Base-by-base conservation (phyloP, 2,329 filamentous ascomycete genomes). In the Volutella citrinella region DNA sequence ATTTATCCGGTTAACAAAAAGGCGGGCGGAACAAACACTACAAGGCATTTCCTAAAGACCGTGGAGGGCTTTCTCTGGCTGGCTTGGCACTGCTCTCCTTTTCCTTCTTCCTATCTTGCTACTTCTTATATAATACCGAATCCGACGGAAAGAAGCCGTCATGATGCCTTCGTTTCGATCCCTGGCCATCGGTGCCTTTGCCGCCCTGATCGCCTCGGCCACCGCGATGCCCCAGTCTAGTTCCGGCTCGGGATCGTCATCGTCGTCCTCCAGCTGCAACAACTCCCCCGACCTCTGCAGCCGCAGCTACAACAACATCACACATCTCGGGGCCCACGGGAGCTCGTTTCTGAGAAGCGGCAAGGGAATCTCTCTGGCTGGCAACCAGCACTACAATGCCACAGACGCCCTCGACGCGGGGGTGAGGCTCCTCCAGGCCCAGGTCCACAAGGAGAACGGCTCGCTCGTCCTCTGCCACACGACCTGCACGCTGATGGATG, bases 271-370 rank as follows among this genome's bases (percentile, higher is more conserved):
- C 12, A 78, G 80, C 19, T 93, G 87, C 74, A 93, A 93, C 66
- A 91, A 91, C 69, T 88, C 84, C 1, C 84, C 85, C 1, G 65
- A 71, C 26, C 74, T 93, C 24, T 93, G 87, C 68, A 68, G 65
- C 42, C 78, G 77, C 44, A 65, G 76, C 13, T 93, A 93, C 67
- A 81, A 79, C 64, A 78, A 84, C 47, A 76, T 93, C 49, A 90
- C 86, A 4, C 76, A 90, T 58, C 76, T 91, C 53, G 85, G 85
- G 15, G 84, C 83, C 13, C 86, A 90, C 64, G 75, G 89, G 63
- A 80, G 77, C 41, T 71, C 84, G 10, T 90, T 89, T 56, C 60
- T 89, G 26, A 72, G 83, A 30, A 80, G 87, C 51, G 58, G 70
- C 35, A 83, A 78, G 1, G 66, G 64, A 40, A 76, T 82, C 58